Evolutionary conservation across 495 filamentous ascomycete species (phyloP).

Genomic region (Podospora bellae-mahoneyi): DNA sequence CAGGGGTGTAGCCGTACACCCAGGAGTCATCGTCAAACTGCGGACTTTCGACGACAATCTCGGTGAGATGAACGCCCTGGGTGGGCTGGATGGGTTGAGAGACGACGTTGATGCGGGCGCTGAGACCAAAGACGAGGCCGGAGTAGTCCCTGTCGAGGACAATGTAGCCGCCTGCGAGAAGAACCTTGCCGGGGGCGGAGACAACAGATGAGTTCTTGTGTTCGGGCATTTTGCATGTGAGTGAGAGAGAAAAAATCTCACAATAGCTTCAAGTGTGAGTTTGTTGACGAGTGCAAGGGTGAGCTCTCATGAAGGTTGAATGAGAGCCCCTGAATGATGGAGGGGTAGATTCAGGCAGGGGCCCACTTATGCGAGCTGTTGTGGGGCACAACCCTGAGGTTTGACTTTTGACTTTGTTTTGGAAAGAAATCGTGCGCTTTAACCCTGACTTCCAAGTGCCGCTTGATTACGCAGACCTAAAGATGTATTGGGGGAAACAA

Average conservation of each 20-base stretch:
- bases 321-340: background rate
- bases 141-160: slow-evolving; percentile 87
- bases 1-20: slow-evolving; percentile 73
- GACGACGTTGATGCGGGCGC: slow-evolving; percentile 85
- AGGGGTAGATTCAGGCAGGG: background rate
- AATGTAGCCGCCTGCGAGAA: slow-evolving; percentile 91
- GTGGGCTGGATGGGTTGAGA: slow-evolving; percentile 61
- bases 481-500: too few species aligned
- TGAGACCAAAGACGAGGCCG: slow-evolving; percentile 88
- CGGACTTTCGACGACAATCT: slow-evolving; percentile 82
- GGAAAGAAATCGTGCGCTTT: background rate
- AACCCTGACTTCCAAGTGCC: background rate
- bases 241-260: background rate
- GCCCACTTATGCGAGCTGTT: background rate
- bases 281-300: background rate
- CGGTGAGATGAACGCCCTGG: slow-evolving; percentile 55
- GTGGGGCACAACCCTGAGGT: background rate
- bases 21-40: slow-evolving; percentile 85
- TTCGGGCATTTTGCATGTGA: slow-evolving; percentile 10
- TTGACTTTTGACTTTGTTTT: background rate
- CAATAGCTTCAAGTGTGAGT: background rate
- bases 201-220: slow-evolving; percentile 27
- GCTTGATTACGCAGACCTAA: too few species aligned
- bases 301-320: background rate
- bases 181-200: slow-evolving; percentile 93